A percentile compares a stretch with the other conserved stretches of the same genome.
These are phyloP conservation scores for Ascochyta viciae-villosae DNA, from an alignment of 2,329 filamentous ascomycete genomes.

Conservation along the genomic window DNA sequence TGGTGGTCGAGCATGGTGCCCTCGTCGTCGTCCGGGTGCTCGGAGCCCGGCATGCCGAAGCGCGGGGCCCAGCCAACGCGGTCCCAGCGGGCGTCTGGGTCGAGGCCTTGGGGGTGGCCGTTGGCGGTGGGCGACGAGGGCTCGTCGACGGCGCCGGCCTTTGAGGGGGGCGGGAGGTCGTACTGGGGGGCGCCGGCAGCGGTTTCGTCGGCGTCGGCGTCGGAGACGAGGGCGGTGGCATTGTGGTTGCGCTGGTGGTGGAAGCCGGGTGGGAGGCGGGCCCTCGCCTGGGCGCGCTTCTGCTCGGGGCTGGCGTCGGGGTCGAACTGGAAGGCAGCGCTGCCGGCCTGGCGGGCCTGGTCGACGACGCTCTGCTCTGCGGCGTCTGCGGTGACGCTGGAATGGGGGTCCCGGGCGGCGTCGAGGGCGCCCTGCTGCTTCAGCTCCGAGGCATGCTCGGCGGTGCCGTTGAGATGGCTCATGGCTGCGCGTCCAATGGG, in stretches of 20 bases:
- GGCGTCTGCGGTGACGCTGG: conserved; percentile 70
- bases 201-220: conserved; percentile 64
- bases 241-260: conserved; percentile 67
- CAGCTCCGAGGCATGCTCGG: conserved; percentile 64
- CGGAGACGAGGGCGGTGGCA: conserved; percentile 76
- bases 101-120: conserved; percentile 61
- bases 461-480: conserved; percentile 18
- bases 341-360: conserved; percentile 79
- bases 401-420: conserved; percentile 75
- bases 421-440: conserved; percentile 83
- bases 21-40: conserved; percentile 64
- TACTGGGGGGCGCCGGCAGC: conserved; percentile 61
- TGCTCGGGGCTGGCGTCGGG: conserved; percentile 82
- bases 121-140: conserved; percentile 58
- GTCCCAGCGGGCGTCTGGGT: conserved; percentile 60
- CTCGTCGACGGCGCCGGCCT: conserved; percentile 68
- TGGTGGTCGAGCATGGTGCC: conserved; percentile 81
- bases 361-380: conserved; percentile 77
- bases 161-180: conserved; percentile 78
- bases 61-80: conserved; percentile 86
- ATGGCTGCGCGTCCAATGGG: background rate
- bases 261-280: conserved; percentile 69
- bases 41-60: conserved; percentile 66
- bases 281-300: conserved; percentile 80
- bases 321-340: conserved; percentile 83